These are phyloP conservation scores for Adansonia rubrostipa DNA, from an alignment of 441 rosid genomes.

Conservation along the genomic window DNA sequence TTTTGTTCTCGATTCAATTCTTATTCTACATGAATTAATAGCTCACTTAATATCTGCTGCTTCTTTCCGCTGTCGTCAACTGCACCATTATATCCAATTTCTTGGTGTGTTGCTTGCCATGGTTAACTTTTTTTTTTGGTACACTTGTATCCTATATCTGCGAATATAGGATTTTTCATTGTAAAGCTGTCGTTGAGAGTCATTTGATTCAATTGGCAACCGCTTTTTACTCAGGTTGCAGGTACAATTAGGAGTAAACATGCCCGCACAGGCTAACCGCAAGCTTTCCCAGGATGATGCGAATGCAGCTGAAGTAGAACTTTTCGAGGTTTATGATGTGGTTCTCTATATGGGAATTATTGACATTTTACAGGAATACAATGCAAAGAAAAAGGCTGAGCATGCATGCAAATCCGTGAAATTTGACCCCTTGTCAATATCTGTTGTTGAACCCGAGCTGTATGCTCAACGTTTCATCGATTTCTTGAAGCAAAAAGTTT, in stretches of 20 bases:
- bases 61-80: too few species aligned
- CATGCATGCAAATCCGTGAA: conserved; percentile 68
- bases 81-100: too few species aligned
- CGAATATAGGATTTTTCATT: background rate
- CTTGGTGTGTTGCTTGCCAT: background rate
- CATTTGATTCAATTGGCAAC: background rate
- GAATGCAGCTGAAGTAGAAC: conserved; percentile 60
- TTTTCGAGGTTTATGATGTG: conserved; percentile 81
- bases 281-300: conserved; percentile 50
- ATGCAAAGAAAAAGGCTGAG: conserved; percentile 72
- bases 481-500: conserved; percentile 68
- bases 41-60: too few species aligned
- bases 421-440: conserved; percentile 65
- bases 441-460: conserved; percentile 71
- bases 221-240: conserved; percentile 58
- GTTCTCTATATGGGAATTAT: conserved; percentile 97
- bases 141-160: too few species aligned
- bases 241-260: conserved; percentile 95
- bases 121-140: background rate
- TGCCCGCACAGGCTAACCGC: conserved; percentile 89
- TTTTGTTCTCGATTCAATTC: background rate
- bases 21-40: background rate
- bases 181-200: background rate
- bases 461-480: conserved; percentile 74
- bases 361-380: conserved; percentile 87